phyloP scores from a whole-genome alignment of 768 basidiomycete genomes.

The Phlebiopsis gigantea region DNA sequence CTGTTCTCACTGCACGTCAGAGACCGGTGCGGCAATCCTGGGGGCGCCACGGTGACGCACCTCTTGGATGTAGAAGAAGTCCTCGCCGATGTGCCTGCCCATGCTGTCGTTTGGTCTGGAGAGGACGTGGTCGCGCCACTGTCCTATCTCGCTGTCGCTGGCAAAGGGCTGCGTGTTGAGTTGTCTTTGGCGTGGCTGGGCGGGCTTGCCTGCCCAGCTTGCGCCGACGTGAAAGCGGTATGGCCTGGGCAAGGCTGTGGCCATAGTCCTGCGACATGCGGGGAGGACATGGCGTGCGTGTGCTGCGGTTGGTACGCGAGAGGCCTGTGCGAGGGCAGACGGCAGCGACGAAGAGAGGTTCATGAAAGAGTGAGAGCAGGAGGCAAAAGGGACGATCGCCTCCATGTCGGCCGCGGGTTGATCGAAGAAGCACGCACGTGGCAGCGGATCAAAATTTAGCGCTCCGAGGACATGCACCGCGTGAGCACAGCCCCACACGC shows the following conservation, averaged over 20 bases:
- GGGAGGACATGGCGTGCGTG: background rate
- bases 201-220: conserved; percentile 75
- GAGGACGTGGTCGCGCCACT: conserved; percentile 67
- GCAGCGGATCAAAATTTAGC: background rate
- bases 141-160: conserved; percentile 49
- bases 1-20: conserved; percentile 30
- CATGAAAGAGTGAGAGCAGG: background rate
- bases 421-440: background rate
- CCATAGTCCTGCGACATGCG: conserved; percentile 11
- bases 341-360: background rate
- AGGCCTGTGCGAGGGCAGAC: background rate
- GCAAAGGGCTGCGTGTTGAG: conserved; percentile 47
- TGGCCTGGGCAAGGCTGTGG: conserved; percentile 33
- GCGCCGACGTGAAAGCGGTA: conserved; percentile 74
- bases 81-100: conserved; percentile 46
- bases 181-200: conserved; percentile 27
- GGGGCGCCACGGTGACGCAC: conserved; percentile 35
- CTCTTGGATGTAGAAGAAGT: conserved; percentile 65
- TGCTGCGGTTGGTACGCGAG: background rate
- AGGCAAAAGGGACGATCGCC: background rate
- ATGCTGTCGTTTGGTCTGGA: conserved; percentile 34
- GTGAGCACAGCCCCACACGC: background rate
- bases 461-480: background rate
- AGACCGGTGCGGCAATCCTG: background rate
- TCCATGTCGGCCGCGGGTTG: background rate